These are phyloP conservation scores for Phalaenopsis hybrid DNA, from an alignment of 116 monocot species.

Conservation along the genomic window DNA sequence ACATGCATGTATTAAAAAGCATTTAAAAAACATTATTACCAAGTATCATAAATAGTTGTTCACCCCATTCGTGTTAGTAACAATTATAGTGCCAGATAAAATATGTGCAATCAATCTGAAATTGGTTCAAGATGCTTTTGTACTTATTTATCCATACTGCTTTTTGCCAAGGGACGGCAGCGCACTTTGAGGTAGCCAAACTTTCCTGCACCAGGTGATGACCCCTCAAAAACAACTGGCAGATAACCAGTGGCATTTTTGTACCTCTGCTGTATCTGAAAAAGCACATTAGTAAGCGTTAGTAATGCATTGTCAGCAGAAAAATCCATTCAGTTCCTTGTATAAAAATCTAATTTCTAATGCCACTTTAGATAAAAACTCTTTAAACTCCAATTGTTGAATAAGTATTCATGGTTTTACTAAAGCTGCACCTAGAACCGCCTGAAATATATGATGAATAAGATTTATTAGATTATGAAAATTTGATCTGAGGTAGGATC, in stretches of 20 bases:
- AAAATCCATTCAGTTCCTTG: too few relatives aligned
- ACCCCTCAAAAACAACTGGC: constrained; percentile 83
- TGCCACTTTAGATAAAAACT: too few relatives aligned
- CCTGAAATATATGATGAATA: background rate
- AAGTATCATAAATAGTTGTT: background rate
- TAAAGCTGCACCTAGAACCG: background rate
- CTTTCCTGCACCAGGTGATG: constrained; percentile 87
- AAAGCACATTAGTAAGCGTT: background rate
- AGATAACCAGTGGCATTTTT: constrained; percentile 72
- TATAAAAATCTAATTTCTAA: too few relatives aligned
- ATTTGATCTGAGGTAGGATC: background rate
- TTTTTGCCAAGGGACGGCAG: constrained; percentile 12
- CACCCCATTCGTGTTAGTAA: background rate
- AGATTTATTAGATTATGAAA: background rate
- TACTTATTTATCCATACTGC: background rate
- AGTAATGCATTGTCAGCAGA: too few relatives aligned
- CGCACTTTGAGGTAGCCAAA: constrained; percentile 83
- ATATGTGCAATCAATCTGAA: background rate
- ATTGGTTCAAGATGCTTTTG: background rate
- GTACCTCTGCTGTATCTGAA: constrained; percentile 84
- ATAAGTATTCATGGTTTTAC: background rate
- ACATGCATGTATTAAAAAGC: background rate
- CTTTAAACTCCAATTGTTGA: background rate
- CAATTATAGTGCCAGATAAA: background rate
- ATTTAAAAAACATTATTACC: background rate